A percentile compares a stretch with the other conserved stretches of the same genome.
These are phyloP conservation scores for Dictyostelium intermedium DNA, from an alignment of 78 protist genomes.

Conservation along the genomic window DNA sequence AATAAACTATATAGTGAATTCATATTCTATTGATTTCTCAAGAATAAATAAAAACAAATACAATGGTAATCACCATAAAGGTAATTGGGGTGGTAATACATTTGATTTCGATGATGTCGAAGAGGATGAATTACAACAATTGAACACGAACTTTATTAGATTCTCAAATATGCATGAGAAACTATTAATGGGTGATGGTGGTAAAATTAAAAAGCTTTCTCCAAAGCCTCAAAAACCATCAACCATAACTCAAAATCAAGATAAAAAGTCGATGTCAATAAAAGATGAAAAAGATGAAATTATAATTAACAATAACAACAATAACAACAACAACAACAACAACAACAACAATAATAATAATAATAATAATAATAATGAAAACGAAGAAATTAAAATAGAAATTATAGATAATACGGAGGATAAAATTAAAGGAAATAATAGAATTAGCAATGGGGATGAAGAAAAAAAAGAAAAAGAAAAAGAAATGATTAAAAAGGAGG, in stretches of 20 bases:
- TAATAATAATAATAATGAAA: background rate
- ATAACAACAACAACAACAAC: background rate
- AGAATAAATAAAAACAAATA: background rate
- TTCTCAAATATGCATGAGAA: constrained; percentile 5
- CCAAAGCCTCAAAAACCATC: background rate
- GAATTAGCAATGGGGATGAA: background rate
- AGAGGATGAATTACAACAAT: background rate
- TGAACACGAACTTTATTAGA: background rate
- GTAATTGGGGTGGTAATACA: background rate
- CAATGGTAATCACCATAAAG: background rate
- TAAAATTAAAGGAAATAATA: background rate
- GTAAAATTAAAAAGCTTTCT: background rate
- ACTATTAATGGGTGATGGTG: background rate
- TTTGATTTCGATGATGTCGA: background rate
- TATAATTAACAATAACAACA: background rate
- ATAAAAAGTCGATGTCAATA: background rate
- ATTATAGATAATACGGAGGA: background rate
- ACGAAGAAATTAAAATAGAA: background rate
- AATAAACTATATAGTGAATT: background rate
- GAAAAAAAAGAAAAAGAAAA: background rate
- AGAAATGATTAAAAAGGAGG: background rate
- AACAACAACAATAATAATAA: background rate
- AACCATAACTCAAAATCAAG: background rate
- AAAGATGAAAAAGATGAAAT: background rate
- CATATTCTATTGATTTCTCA: background rate